Conservation (phyloP, 768 basidiomycete genomes). For the Pleurotus eryngii region DNA sequence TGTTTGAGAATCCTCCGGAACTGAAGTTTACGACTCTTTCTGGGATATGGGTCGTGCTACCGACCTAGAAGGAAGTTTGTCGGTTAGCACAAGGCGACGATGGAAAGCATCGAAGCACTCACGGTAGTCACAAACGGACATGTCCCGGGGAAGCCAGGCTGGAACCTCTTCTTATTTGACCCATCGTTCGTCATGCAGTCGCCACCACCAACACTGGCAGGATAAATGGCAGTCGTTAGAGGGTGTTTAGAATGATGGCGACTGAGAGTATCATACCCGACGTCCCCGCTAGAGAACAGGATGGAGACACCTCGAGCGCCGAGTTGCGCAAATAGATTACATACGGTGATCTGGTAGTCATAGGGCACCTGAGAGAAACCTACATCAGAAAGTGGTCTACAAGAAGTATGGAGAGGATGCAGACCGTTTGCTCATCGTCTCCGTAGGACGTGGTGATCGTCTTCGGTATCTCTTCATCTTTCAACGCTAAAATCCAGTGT, state of each 20-base stretch:
- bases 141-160: constrained; percentile 42
- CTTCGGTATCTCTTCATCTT: constrained; percentile 32
- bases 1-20: constrained; percentile 51
- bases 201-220: constrained; percentile 52
- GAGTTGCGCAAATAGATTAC: constrained; percentile 30
- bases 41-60: constrained; percentile 37
- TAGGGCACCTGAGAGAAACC: neutral
- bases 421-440: constrained; percentile 35
- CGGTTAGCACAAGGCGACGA: neutral
- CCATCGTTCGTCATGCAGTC: constrained; percentile 50
- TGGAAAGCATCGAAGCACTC: neutral
- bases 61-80: constrained; percentile 18
- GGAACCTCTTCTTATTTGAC: constrained; percentile 35
- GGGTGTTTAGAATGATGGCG: constrained; percentile 17
- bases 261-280: constrained; percentile 28
- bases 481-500: constrained; percentile 35
- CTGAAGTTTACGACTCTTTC: constrained; percentile 45
- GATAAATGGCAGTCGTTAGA: constrained; percentile 32
- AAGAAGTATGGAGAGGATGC: neutral
- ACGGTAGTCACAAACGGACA: constrained; percentile 33
- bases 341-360: constrained; percentile 10
- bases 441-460: constrained; percentile 53
- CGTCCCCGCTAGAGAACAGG: constrained; percentile 47
- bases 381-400: neutral
- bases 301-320: constrained; percentile 49